Evolutionary conservation across 768 basidiomycete genomes (phyloP).

Genomic region (Rhodotorula toruloides): DNA sequence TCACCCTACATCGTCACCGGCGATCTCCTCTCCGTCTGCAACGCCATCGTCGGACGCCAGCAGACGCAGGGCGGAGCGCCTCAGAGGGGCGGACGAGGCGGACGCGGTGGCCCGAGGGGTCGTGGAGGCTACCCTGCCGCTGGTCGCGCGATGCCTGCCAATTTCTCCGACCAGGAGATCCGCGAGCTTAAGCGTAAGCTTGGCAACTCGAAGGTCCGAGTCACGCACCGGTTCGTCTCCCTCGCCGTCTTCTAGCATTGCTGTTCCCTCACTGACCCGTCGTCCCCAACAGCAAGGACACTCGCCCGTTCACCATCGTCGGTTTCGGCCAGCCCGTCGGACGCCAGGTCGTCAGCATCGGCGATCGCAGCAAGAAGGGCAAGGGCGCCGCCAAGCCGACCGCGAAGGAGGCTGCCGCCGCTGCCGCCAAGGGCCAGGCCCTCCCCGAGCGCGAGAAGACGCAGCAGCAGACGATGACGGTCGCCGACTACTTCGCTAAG

Average conservation of each 20-base stretch:
- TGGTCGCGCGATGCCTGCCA: not conserved
- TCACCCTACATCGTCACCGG: slow-evolving; percentile 31
- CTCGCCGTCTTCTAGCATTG: not conserved
- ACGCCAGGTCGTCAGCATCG: slow-evolving; percentile 10
- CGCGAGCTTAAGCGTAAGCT: slow-evolving; percentile 20
- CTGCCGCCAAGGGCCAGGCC: slow-evolving; percentile 14
- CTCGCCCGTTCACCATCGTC: slow-evolving; percentile 20
- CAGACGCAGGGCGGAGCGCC: not conserved
- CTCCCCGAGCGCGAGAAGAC: not conserved
- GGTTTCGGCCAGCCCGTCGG: slow-evolving; percentile 27
- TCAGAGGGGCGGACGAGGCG: not conserved
- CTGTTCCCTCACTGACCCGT: not conserved
- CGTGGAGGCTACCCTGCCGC: slow-evolving; percentile 1
- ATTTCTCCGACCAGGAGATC: slow-evolving; percentile 11
- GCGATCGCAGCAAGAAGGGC: not conserved
- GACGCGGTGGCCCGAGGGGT: slow-evolving; percentile 6
- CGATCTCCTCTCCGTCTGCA: slow-evolving; percentile 17
- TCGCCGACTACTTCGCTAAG: slow-evolving; percentile 24
- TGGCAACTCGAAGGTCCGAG: slow-evolving; percentile 21
- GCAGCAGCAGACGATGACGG: slow-evolving; percentile 5
- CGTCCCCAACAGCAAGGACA: slow-evolving; percentile 9
- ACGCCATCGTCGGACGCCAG: slow-evolving; percentile 23
- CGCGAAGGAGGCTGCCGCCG: slow-evolving; percentile 14
- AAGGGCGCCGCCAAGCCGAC: slow-evolving; percentile 11
- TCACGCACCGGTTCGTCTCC: slow-evolving; percentile 20